Conservation (phyloP, 768 basidiomycete species). For the Podaxis sp. region DNA sequence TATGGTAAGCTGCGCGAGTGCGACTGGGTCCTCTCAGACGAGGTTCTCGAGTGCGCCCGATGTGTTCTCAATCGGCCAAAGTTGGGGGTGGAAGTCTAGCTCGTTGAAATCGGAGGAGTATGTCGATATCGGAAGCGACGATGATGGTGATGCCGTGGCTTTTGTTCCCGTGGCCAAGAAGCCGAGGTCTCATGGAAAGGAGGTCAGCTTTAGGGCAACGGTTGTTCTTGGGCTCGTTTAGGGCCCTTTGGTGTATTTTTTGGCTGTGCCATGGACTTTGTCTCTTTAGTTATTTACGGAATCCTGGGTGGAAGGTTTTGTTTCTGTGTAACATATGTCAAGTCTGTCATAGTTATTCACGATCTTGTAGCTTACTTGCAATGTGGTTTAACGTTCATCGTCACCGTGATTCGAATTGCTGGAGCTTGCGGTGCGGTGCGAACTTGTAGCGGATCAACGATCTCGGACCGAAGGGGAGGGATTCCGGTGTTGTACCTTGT, state of each 20-base stretch:
- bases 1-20: conserved; percentile 76
- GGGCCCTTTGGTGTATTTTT: neutral
- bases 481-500: conserved; percentile 12
- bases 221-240: conserved; percentile 77
- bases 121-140: conserved; percentile 39
- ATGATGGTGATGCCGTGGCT: conserved; percentile 20
- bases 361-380: neutral
- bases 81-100: conserved; percentile 90
- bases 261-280: neutral
- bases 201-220: conserved; percentile 75
- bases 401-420: neutral
- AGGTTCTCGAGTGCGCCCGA: conserved; percentile 87
- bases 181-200: conserved; percentile 29
- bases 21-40: conserved; percentile 79
- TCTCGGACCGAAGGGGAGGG: neutral
- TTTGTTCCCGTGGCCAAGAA: conserved; percentile 20
- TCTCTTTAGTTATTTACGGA: neutral
- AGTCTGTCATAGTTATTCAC: neutral
- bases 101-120: conserved; percentile 51
- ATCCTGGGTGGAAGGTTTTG: neutral
- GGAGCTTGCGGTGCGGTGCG: too few relatives aligned
- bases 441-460: conserved; percentile 3
- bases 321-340: neutral
- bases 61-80: conserved; percentile 79
- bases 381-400: neutral